phyloP scores from a whole-genome alignment of 2,329 filamentous ascomycete genomes.

The Coniella vitis region DNA sequence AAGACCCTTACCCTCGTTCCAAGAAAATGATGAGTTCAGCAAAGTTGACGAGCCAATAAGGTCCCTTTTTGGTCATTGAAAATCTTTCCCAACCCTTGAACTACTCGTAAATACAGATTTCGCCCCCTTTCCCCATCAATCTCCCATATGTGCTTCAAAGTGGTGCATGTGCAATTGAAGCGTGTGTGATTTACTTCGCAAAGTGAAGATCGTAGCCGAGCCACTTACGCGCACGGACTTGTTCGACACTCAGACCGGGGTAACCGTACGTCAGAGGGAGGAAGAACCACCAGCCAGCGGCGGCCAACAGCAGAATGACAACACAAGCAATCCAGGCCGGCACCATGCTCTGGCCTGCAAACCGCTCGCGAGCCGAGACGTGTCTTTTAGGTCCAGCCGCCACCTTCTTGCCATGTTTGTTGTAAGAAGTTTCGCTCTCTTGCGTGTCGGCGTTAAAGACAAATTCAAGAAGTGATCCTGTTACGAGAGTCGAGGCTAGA shows the following conservation, averaged over 20 bases:
- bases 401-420: constrained; percentile 40
- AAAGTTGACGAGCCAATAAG: no score
- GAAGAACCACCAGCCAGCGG: constrained; percentile 87
- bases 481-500: constrained; percentile 81
- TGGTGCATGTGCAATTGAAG: neutral
- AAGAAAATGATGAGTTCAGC: no score
- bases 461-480: constrained; percentile 88
- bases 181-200: constrained; percentile 65
- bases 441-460: constrained; percentile 84
- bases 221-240: constrained; percentile 86
- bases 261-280: constrained; percentile 92
- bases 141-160: neutral
- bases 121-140: neutral
- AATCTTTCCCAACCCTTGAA: no score
- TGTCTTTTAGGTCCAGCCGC: constrained; percentile 45
- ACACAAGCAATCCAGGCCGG: constrained; percentile 71
- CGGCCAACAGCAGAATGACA: constrained; percentile 60
- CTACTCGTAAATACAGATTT: neutral
- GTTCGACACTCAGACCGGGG: constrained; percentile 72
- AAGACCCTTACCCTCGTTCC: no score
- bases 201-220: constrained; percentile 96
- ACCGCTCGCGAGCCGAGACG: constrained; percentile 72
- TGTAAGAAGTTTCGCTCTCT: constrained; percentile 42
- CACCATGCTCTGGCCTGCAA: constrained; percentile 70
- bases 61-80: no score